Conservation (phyloP, 202 grass and related monocot genomes). For the Carex sylvatica region DNA sequence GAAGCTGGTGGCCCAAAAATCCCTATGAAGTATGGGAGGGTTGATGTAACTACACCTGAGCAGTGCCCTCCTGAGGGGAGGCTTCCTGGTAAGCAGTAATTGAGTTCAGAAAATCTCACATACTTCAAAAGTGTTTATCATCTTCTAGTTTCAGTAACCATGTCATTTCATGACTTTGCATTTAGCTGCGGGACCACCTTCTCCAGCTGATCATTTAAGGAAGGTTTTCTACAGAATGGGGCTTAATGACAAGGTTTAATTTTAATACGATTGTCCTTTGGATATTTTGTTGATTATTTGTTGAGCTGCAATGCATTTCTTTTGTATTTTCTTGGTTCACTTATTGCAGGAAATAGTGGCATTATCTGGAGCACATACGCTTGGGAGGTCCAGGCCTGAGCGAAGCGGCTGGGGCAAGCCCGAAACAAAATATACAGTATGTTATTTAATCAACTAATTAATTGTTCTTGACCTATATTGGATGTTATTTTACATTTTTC, state of each 20-base stretch:
- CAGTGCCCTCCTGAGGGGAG: constrained; percentile 80
- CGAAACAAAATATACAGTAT: constrained; percentile 97
- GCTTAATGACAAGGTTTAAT: constrained; percentile 77
- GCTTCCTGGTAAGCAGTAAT: constrained; percentile 67
- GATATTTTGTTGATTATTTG: not conserved
- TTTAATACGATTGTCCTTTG: not conserved
- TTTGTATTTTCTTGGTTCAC: not conserved
- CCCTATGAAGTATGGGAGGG: constrained; percentile 89
- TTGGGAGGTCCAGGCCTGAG: constrained; percentile 80
- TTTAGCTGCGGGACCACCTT: constrained; percentile 65
- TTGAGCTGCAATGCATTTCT: constrained; percentile 12
- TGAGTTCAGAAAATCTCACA: constrained; percentile 13
- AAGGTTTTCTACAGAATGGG: constrained; percentile 92
- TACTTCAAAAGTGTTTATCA: not conserved
- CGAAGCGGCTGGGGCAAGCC: constrained; percentile 93
- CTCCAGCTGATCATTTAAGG: constrained; percentile 75
- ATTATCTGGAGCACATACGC: constrained; percentile 87
- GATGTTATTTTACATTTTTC: not conserved
- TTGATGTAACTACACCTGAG: constrained; percentile 69
- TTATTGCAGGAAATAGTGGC: constrained; percentile 80
- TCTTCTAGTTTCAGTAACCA: constrained; percentile 13
- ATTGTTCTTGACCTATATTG: not conserved
- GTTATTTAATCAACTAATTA: constrained; percentile 20
- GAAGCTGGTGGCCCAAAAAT: constrained; percentile 94
- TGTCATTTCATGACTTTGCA: not conserved